Conservation (phyloP, 805 yeast species). For the Jamesozyma hellenica region DNA sequence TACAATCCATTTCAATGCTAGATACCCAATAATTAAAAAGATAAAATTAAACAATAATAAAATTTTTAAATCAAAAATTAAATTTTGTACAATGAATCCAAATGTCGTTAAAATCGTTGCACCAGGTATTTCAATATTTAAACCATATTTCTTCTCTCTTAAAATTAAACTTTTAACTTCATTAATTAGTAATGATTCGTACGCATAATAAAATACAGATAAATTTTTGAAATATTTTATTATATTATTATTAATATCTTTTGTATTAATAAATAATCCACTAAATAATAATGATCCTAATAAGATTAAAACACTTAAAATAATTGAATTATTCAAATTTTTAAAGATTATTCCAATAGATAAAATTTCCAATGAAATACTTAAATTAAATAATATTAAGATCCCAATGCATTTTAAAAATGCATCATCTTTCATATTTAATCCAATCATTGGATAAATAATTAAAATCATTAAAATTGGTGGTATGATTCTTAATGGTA, state of each 20-base stretch:
- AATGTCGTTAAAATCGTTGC: conserved; percentile 93
- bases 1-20: conserved; percentile 61
- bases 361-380: conserved; percentile 74
- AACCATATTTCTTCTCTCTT: conserved; percentile 82
- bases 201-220: conserved; percentile 91
- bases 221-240: conserved; percentile 71
- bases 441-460: conserved; percentile 82
- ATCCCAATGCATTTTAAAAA: conserved; percentile 61
- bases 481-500: conserved; percentile 90
- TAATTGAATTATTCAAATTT: conserved; percentile 87
- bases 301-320: conserved; percentile 74
- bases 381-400: conserved; percentile 73
- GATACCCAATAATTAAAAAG: conserved; percentile 62
- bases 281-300: conserved; percentile 85
- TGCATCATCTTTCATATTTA: conserved; percentile 67
- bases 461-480: conserved; percentile 74
- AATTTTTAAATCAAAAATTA: conserved; percentile 53
- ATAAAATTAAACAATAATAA: conserved; percentile 46
- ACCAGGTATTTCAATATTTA: conserved; percentile 93
- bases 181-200: conserved; percentile 84
- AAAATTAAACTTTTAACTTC: conserved; percentile 82
- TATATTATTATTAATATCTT: conserved; percentile 42
- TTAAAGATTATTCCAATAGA: conserved; percentile 79
- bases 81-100: conserved; percentile 80
- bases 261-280: conserved; percentile 84